Evolutionary conservation across 1,284 basidiomycete species (phyloP), one percentile per base, ranked within the genome.

Genomic region (Meira nashicola): DNA sequence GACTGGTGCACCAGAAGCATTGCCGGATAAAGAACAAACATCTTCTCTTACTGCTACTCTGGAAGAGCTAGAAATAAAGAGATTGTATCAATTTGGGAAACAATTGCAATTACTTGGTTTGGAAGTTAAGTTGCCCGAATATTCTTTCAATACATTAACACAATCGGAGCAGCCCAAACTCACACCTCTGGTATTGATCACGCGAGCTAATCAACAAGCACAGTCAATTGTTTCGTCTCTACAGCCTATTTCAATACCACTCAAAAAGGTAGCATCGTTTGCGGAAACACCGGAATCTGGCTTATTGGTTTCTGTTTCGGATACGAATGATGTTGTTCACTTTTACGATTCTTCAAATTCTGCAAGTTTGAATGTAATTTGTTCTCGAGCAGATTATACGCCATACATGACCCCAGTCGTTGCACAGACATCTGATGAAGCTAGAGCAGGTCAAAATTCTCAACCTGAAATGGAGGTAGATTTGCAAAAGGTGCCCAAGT

Each of bases 251-350:
- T 48, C 25, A 17, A 23, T 23, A 2, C 21, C 46, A 14, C 21
- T 48, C 5, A 25, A n/a, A 2, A 39, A 39, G 3, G 51, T n/a
- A 6, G 56, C 37, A 17, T 17, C 38, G 19, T 23, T 62, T 41
- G 12, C 46, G 8, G 28, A 8, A 33, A 4, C 28, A 33, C 28
- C 28, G 3, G 28, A 33, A 33, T 17, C 46, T 48, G n/a, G 21
- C 12, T 8, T 33, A 3, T 48, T 48, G 46, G 7, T 19, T 15
- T n/a, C 46, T 48, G 49, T 74, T 50, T 58, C 59, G n/a, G 75
- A 77, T 56, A 65, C 67, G 8, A 73, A 85, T 63, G 89, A 94
- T 75, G 85, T 83, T 8, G 86, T 94, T 73, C 79, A 82, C 40
- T 86, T 88, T 33, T 37, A 54, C 39, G n/a, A 23, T 3, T 1